Evolutionary conservation across 768 basidiomycete species (phyloP).

Genomic region (Rossbeevera mucosa): DNA sequence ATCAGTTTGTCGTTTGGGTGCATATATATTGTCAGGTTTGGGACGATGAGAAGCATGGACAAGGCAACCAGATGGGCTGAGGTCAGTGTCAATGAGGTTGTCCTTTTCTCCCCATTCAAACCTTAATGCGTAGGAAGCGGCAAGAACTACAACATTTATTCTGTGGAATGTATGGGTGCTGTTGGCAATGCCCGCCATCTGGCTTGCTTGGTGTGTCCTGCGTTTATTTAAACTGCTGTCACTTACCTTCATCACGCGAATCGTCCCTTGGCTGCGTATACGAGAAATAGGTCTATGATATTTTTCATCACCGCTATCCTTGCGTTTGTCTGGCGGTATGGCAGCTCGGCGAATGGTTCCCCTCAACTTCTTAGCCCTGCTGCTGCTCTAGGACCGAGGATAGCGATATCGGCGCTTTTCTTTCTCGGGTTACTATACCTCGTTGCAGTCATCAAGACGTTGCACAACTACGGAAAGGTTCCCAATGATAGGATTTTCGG

Average conservation of each 20-base stretch:
- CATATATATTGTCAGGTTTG: slow-evolving; percentile 67
- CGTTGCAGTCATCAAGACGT: slow-evolving; percentile 53
- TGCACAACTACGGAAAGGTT: slow-evolving; percentile 51
- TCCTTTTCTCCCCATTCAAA: neutral
- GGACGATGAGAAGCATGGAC: slow-evolving; percentile 67
- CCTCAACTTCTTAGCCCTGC: slow-evolving; percentile 35
- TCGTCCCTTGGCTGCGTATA: neutral
- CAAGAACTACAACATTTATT: slow-evolving; percentile 42
- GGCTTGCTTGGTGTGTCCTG: slow-evolving; percentile 58
- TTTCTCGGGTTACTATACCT: slow-evolving; percentile 60
- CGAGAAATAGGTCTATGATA: slow-evolving; percentile 54
- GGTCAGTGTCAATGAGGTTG: slow-evolving; percentile 31
- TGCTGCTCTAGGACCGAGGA: slow-evolving; percentile 47
- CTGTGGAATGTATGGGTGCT: slow-evolving; percentile 69
- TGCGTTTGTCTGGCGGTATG: slow-evolving; percentile 63
- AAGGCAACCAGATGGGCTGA: slow-evolving; percentile 71
- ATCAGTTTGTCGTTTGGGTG: slow-evolving; percentile 74
- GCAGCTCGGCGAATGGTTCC: slow-evolving; percentile 39
- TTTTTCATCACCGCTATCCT: slow-evolving; percentile 60
- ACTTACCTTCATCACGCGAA: neutral
- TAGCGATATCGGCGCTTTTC: slow-evolving; percentile 52
- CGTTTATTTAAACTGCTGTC: neutral
- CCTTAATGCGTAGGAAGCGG: slow-evolving; percentile 48
- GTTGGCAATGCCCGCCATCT: slow-evolving; percentile 61
- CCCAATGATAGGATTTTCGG: neutral